Conservation (phyloP, 306 rosid species). For the Styphnolobium japonicum region DNA sequence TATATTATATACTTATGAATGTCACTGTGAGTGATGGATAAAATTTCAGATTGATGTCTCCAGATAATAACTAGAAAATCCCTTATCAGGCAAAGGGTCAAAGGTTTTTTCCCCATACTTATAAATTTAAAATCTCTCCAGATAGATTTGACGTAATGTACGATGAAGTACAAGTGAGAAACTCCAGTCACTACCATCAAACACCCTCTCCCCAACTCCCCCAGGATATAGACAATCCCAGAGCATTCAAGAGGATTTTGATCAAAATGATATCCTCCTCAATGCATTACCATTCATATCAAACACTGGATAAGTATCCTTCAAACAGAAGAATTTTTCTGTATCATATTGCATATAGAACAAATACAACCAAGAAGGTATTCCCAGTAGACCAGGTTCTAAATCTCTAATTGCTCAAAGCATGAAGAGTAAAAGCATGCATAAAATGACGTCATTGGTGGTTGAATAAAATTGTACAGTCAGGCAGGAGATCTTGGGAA, state of each 20-base stretch:
- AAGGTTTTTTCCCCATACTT: not conserved
- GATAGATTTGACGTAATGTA: not conserved
- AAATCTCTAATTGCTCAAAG: not conserved
- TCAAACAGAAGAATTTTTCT: not conserved
- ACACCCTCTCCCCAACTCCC: not conserved
- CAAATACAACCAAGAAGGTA: not conserved
- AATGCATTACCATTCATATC: not conserved
- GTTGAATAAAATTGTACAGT: not conserved
- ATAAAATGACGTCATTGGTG: conserved; percentile 1
- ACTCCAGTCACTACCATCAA: not conserved
- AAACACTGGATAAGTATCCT: not conserved
- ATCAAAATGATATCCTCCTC: conserved; percentile 1
- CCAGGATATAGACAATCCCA: not conserved
- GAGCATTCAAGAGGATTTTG: not conserved
- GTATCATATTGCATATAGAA: not conserved
- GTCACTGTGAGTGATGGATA: not conserved
- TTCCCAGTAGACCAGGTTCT: not conserved
- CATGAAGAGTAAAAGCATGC: conserved; percentile 8
- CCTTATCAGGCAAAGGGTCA: not conserved
- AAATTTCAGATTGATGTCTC: conserved; percentile 3
- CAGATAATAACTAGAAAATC: not conserved
- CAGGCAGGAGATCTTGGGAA: conserved; percentile 26
- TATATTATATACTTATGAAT: conserved; percentile 9
- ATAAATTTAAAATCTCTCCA: not conserved
- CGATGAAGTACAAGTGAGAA: conserved; percentile 3